Conservation (phyloP, 1,139 yeast genomes). For the Yamadazyma triangularis region DNA sequence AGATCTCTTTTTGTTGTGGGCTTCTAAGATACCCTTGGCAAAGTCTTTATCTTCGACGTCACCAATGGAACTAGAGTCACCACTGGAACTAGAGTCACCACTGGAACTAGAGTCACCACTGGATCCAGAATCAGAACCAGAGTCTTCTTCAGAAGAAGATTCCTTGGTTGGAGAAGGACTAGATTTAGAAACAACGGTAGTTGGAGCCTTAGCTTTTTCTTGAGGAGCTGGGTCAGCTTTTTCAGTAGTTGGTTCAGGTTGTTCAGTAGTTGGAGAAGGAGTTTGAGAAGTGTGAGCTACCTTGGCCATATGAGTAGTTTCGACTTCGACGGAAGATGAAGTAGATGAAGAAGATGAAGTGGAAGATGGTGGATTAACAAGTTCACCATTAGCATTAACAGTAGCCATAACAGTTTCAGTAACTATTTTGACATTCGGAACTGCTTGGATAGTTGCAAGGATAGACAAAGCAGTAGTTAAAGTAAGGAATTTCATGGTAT, state of each 20-base stretch:
- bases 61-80: slow-evolving; percentile 7
- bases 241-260: slow-evolving; percentile 4
- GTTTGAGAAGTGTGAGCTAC: slow-evolving; percentile 2
- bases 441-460: slow-evolving; percentile 12
- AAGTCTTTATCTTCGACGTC: slow-evolving; percentile 24
- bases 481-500: slow-evolving; percentile 15
- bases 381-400: slow-evolving; percentile 11
- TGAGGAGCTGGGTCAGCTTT: too few species aligned
- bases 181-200: slow-evolving; percentile 11
- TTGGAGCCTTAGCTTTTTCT: too few species aligned
- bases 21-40: slow-evolving; percentile 42
- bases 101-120: slow-evolving; percentile 6
- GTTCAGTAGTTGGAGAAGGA: slow-evolving; percentile 2
- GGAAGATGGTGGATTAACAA: slow-evolving; percentile 2
- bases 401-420: slow-evolving; percentile 15
- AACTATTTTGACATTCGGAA: slow-evolving; percentile 12
- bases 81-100: slow-evolving; percentile 6
- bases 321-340: too few species aligned
- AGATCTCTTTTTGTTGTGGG: slow-evolving; percentile 68
- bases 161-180: slow-evolving; percentile 5
- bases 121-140: slow-evolving; percentile 4
- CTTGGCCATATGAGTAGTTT: too few species aligned
- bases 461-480: slow-evolving; percentile 14
- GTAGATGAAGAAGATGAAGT: too few species aligned
- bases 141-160: slow-evolving; percentile 5